Evolutionary conservation across 805 yeast species (phyloP), one percentile per base, ranked within the genome.

Genomic region (Candida vaughaniae): DNA sequence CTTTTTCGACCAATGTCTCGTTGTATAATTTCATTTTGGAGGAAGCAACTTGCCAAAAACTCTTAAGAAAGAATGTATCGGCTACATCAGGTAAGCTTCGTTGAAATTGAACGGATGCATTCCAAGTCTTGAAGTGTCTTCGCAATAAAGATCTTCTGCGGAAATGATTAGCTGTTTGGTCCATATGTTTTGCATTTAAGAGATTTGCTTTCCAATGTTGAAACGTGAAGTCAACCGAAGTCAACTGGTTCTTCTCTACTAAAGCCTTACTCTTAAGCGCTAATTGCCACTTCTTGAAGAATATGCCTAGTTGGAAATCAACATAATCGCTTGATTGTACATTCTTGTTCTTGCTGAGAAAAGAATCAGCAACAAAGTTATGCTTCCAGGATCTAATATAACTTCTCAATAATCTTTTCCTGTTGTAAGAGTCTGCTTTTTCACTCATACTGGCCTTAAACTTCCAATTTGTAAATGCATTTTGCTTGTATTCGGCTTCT

Each of bases 391-490:
- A 4, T 22, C 32, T 42, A 25, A 30, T 31, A 7, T 15, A 10
- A 4, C 25, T 10, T 7, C 12, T 12, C 23, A 19, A 10, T 6
- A 18, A 7, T 22, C 18, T 20, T 11, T 12, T n/a, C 6, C 29
- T 18, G 7, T 17, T 16, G 26, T 17, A 32, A 3, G 8, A 11
- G 6, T 31, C 20, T 5, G 39, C 35, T 10, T 12, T 25, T 22
- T 17, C 12, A 11, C 4, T 9, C 2, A 31, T 3, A 3, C 25
- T 26, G 10, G 16, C 6, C 12, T 22, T 18, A 17, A 34, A 25
- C 15, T 33, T 34, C 59, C 60, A 58, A 16, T 39, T 12, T 10
- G 27, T 31, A 19, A 52, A 44, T 3, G 17, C 12, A 7, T 32
- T 40, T 3, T 18, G 19, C 19, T 41, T 28, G 11, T 39, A 7